Conservation (phyloP, 2,329 filamentous ascomycete species). For the Waltergamsia citrina region DNA sequence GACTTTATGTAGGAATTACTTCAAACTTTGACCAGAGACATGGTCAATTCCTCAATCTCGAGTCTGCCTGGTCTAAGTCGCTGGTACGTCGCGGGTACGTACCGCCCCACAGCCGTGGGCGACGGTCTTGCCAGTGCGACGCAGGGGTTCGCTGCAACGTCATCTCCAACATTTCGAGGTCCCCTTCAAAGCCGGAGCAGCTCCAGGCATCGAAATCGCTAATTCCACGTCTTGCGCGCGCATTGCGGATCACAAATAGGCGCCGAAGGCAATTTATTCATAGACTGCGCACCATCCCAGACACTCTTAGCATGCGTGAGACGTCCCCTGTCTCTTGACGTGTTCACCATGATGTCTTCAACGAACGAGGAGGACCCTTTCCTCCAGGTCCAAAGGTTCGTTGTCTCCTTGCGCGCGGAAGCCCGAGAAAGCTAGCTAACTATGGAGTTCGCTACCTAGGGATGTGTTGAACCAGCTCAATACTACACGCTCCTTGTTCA, state of each 20-base stretch:
- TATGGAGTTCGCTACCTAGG: slow-evolving; percentile 42
- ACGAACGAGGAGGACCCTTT: slow-evolving; percentile 60
- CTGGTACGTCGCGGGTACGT: not conserved
- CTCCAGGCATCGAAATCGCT: not conserved
- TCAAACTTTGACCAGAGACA: no score
- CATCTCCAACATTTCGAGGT: slow-evolving; percentile 12
- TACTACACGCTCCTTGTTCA: slow-evolving; percentile 76
- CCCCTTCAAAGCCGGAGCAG: not conserved
- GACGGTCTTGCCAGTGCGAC: not conserved
- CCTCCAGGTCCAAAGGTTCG: slow-evolving; percentile 62
- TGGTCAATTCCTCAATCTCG: no score
- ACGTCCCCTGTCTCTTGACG: not conserved
- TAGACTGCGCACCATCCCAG: no score
- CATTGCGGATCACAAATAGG: not conserved
- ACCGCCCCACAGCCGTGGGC: not conserved
- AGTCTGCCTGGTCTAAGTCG: no score
- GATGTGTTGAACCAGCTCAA: slow-evolving; percentile 82
- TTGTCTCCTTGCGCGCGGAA: slow-evolving; percentile 3
- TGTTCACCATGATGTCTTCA: slow-evolving; percentile 53
- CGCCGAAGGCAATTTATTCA: no score
- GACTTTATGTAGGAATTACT: no score
- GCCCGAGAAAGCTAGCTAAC: not conserved
- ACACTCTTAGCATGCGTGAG: no score
- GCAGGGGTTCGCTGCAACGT: slow-evolving; percentile 15
- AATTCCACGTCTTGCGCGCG: not conserved